Base-by-base conservation (phyloP, 345 rosid species). In the Pugionium dolabratum region DNA sequence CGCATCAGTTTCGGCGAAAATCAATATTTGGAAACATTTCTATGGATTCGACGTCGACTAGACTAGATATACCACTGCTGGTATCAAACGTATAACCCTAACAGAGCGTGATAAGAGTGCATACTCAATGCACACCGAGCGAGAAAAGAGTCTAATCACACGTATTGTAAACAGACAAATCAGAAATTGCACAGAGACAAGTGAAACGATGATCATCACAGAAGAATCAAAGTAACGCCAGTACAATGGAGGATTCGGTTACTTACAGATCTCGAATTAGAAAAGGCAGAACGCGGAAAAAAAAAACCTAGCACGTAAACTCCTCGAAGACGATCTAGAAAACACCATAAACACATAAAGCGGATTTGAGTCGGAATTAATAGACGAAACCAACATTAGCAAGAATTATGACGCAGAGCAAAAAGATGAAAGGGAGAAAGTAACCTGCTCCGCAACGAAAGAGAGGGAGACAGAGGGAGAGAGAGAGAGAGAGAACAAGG, bases 251-350 rank as follows among this genome's bases (percentile, higher is more conserved):
- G 18, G 18, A 18, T 18, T 18, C 18, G 40, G 55, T 42, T 41
- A 51, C 76, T 64, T 72, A 72, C 75, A 71, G 70, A 71, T 64
- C 70, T 56, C n/a, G 27, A 28, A 27, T 32, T 3, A 8, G 7
- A 59, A 18, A 11, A 54, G 2, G 57, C 44, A 28, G 60, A 64
- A 56, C 5, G 27, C 26, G 18, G 18, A 18, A 71, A 18, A 18
- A 18, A 18, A 18, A 18, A 18, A 18, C 18, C 18, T 18, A 18
- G 37, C 33, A 48, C 34, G 50, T 7, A 35, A 27, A 33, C 62
- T 43, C 47, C 62, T 46, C 9, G 53, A 47, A 64, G 65, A 64
- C 46, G 70, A 55, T 63, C 70, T 56, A 48, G 30, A 46, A 46
- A 60, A 44, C 61, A 44, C 55, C 18, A 31, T 6, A 55, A 9